A percentile compares a stretch with the other conserved stretches of the same genome.
Conservation (phyloP, 2,329 filamentous ascomycete genomes). For the Onygena corvina region DNA sequence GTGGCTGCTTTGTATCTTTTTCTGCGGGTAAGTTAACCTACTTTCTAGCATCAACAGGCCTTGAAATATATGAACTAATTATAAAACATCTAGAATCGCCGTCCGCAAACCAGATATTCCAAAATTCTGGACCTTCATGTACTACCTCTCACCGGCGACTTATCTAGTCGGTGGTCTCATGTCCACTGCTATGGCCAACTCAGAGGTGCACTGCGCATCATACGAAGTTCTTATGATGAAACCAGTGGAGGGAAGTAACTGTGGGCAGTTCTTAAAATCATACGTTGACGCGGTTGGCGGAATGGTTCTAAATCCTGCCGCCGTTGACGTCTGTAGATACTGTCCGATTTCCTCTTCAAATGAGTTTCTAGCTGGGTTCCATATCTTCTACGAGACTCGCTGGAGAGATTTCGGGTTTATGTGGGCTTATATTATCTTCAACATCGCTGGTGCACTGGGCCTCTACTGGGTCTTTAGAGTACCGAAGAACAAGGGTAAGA, state of each 20-base stretch:
- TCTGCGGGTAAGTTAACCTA: conserved; percentile 35
- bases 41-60: neutral
- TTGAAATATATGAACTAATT: neutral
- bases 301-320: conserved; percentile 33
- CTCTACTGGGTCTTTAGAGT: conserved; percentile 54
- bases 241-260: conserved; percentile 51
- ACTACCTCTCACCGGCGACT: conserved; percentile 53
- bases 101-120: conserved; percentile 48
- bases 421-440: conserved; percentile 55
- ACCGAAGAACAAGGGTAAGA: conserved; percentile 22
- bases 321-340: conserved; percentile 39
- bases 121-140: conserved; percentile 68
- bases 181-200: conserved; percentile 24
- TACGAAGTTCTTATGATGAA: conserved; percentile 25
- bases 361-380: conserved; percentile 34
- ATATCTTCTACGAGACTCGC: conserved; percentile 34
- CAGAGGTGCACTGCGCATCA: conserved; percentile 22
- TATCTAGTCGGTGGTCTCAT: conserved; percentile 41
- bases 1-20: conserved; percentile 47
- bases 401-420: conserved; percentile 62
- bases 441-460: conserved; percentile 46
- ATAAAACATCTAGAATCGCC: conserved; percentile 23
- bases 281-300: conserved; percentile 33
- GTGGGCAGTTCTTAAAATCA: conserved; percentile 38
- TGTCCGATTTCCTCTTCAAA: conserved; percentile 40